Base-by-base conservation (phyloP, 2,329 filamentous ascomycete species). In the Beauveria sp. region DNA sequence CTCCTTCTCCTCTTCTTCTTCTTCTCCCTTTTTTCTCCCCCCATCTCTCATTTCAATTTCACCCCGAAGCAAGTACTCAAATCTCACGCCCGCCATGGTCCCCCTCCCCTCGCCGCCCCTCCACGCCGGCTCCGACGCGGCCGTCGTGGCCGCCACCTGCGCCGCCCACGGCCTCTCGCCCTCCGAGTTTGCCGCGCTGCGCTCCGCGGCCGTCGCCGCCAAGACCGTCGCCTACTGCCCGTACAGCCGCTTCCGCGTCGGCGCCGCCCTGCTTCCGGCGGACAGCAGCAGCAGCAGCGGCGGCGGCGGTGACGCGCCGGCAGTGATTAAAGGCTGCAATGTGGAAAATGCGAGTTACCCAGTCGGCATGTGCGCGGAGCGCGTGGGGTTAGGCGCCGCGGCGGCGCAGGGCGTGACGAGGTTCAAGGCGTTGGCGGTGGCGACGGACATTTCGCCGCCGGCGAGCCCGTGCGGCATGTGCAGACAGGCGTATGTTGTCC, bases 281-380 rank as follows among this genome's bases (percentile, higher is more conserved):
- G 12, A 37, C 14, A 37, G 1, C 10, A 14, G 4, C 34, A 30
- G 18, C 20, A 26, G 12, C 52, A 18, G 37, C 6, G 6, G 7
- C 46, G 2, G 30, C 79, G 34, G 83, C 80, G 3, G 65, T 67
- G 18, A 2, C 1, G 20, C 8, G 34, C 10, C 59, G 20, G 41
- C 10, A 56, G 64, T 71, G 54, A 69, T 72, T 54, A 66, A 67
- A 52, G 94, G 94, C 59, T 92, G 90, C 64, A 96, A 96, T 71
- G 86, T 97, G 64, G 94, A 99, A 77, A 97, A 97, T 72, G 92
- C 91, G 1, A 80, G 89, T 30, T 97, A 96, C 72, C 93, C 94
- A 0, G 92, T 97, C 6, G 91, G 91, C n/a, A 96, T 90, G 3
- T 97, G 94, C 74, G 94, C 94, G 16, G 94, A 99, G 81, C 82